phyloP scores from a whole-genome alignment of 1,139 yeast genomes.

The Candida smagusa region DNA sequence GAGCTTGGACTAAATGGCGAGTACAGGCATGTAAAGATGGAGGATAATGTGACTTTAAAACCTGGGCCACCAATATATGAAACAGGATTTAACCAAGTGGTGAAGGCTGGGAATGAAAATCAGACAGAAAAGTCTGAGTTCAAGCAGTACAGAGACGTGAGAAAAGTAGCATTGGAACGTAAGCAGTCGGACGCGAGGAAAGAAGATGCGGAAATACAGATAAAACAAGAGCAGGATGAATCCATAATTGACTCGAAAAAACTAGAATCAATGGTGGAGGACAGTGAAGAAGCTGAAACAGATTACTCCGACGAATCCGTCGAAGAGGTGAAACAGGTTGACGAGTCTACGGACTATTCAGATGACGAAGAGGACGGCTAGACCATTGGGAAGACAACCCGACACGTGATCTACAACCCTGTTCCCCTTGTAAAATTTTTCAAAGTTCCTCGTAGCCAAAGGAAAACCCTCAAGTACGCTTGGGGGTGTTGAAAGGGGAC shows the following conservation, averaged over 20 bases:
- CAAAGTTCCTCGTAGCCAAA: neutral
- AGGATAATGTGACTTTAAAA: neutral
- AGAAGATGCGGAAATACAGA: neutral
- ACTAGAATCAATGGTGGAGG: neutral
- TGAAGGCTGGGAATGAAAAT: neutral
- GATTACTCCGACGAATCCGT: constrained; percentile 9
- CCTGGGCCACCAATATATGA: constrained; percentile 1
- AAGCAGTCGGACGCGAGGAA: neutral
- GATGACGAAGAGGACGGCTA: neutral
- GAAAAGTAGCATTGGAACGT: too few relatives aligned
- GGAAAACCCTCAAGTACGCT: too few relatives aligned
- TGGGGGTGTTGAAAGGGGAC: too few relatives aligned
- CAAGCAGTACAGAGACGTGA: too few relatives aligned
- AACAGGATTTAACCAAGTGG: neutral
- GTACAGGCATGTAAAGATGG: constrained; percentile 6
- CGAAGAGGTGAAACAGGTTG: neutral
- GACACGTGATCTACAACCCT: neutral
- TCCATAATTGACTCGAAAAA: neutral
- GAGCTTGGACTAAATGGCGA: constrained; percentile 23
- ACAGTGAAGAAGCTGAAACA: constrained; percentile 6
- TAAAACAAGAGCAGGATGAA: neutral
- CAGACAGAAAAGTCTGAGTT: neutral
- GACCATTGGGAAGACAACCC: neutral
- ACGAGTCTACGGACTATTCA: neutral
- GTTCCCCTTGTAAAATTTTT: neutral